Evolutionary conservation across 2,329 filamentous ascomycete genomes (phyloP).

Genomic region (Nannizziopsis arthrosporioides): DNA sequence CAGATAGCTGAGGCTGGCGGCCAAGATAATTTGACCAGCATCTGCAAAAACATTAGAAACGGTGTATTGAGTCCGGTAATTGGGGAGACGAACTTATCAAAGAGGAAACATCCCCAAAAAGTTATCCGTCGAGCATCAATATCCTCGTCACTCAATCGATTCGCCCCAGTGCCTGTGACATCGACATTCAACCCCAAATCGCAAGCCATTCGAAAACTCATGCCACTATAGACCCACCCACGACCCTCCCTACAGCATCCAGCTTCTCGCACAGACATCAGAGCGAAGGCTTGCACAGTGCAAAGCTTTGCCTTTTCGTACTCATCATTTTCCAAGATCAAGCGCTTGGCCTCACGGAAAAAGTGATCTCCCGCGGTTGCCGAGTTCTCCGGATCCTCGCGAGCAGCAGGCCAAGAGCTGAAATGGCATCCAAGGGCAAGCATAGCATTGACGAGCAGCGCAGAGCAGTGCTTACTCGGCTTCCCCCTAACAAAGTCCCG

Average conservation of each 20-base stretch:
- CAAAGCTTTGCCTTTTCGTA: conserved; percentile 80
- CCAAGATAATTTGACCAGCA: conserved; percentile 97
- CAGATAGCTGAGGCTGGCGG: conserved; percentile 73
- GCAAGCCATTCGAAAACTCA: conserved; percentile 95
- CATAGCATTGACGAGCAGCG: conserved; percentile 86
- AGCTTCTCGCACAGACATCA: conserved; percentile 94
- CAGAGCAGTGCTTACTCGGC: conserved; percentile 68
- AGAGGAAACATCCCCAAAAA: conserved; percentile 96
- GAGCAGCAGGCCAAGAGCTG: conserved; percentile 62
- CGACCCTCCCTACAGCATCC: conserved; percentile 89
- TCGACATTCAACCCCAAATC: conserved; percentile 88
- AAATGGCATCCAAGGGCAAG: conserved; percentile 89
- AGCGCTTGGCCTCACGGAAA: conserved; percentile 80
- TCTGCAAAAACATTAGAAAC: conserved; percentile 24
- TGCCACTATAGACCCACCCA: conserved; percentile 96
- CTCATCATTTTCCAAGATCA: conserved; percentile 84
- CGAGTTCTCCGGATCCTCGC: conserved; percentile 58
- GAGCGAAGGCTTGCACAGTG: conserved; percentile 81
- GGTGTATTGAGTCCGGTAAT: neutral
- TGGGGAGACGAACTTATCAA: conserved; percentile 58
- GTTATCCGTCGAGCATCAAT: conserved; percentile 82
- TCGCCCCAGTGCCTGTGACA: conserved; percentile 51
- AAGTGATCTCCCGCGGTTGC: conserved; percentile 91
- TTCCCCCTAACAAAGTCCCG: conserved; percentile 66
- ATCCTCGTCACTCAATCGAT: conserved; percentile 65